Evolutionary conservation across 2,329 filamentous ascomycete species (phyloP).

Genomic region (Uncinocarpus reesii): DNA sequence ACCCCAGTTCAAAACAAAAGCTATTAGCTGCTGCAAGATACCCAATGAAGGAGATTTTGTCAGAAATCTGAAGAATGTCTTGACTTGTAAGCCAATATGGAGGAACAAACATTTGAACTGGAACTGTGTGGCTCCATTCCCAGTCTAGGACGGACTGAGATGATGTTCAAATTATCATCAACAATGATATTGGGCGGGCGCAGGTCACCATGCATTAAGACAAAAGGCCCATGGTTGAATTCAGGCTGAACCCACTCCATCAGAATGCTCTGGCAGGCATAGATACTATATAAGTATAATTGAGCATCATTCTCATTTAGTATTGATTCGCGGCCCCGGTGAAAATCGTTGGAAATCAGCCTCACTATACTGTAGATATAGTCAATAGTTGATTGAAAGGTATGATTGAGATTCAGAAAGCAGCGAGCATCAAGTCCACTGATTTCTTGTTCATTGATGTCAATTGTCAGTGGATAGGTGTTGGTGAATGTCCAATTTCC

Average conservation of each 20-base stretch:
- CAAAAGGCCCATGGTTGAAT: conserved; percentile 11
- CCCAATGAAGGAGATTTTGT: background rate
- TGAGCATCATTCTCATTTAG: conserved; percentile 11
- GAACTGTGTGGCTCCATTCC: conserved; percentile 10
- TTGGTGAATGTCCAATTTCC: conserved; percentile 6
- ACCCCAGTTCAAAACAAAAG: background rate
- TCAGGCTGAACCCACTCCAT: conserved; percentile 12
- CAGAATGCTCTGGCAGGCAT: background rate
- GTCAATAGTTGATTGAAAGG: conserved; percentile 8
- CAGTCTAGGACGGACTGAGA: conserved; percentile 5
- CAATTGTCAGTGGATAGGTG: conserved; percentile 7
- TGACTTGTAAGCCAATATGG: conserved; percentile 1
- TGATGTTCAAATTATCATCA: conserved; percentile 9
- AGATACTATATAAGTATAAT: conserved; percentile 12
- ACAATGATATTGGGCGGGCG: conserved; percentile 11
- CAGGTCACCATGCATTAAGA: conserved; percentile 13
- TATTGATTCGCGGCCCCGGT: conserved; percentile 4
- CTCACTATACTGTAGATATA: conserved; percentile 8
- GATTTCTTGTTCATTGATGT: conserved; percentile 8
- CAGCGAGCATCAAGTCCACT: conserved; percentile 2
- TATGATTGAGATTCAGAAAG: conserved; percentile 4
- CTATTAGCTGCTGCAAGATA: background rate
- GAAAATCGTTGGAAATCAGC: conserved; percentile 12
- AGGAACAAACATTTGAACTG: conserved; percentile 10
- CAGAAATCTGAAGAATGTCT: conserved; percentile 1